A percentile compares a stretch with the other conserved stretches of the same genome.
These are phyloP conservation scores for Hypoxylon perforatum DNA, from an alignment of 495 filamentous ascomycete genomes.

Conservation along the genomic window DNA sequence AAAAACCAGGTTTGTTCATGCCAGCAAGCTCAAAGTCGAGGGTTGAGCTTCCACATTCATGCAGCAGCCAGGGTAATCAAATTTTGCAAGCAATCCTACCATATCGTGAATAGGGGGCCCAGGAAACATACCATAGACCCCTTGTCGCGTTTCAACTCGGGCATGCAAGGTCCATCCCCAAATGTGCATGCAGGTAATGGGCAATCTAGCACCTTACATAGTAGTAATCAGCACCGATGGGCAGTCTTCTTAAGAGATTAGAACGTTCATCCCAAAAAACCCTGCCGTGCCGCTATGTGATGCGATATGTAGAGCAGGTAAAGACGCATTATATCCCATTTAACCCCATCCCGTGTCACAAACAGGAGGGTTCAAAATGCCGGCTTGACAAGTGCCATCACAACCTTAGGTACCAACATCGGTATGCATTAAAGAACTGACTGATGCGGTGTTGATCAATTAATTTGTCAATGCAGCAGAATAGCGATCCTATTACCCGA, in stretches of 20 bases:
- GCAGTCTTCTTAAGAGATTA: neutral
- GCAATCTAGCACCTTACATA: conserved; percentile 20
- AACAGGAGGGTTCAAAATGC: neutral
- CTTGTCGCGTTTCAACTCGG: conserved; percentile 35
- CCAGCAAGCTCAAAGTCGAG: conserved; percentile 18
- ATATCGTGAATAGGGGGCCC: conserved; percentile 26
- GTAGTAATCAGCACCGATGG: neutral
- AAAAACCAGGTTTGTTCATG: conserved; percentile 17
- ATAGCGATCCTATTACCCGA: conserved; percentile 1
- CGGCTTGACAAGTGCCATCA: too few relatives aligned
- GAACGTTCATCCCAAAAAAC: conserved; percentile 12
- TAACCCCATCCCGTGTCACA: neutral
- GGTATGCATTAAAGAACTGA: neutral
- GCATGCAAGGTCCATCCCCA: conserved; percentile 16
- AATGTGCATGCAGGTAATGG: conserved; percentile 28
- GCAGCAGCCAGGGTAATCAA: conserved; percentile 29
- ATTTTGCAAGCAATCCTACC: conserved; percentile 29
- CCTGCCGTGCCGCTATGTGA: neutral
- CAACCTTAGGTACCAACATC: too few relatives aligned
- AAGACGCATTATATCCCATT: too few relatives aligned
- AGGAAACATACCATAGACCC: conserved; percentile 25
- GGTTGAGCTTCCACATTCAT: conserved; percentile 34
- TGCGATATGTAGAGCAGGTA: too few relatives aligned
- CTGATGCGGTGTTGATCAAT: conserved; percentile 21
- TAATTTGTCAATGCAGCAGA: conserved; percentile 23